These are phyloP conservation scores for Tolypocladium nubicola DNA, from an alignment of 2,329 filamentous ascomycete species.

Conservation along the genomic window DNA sequence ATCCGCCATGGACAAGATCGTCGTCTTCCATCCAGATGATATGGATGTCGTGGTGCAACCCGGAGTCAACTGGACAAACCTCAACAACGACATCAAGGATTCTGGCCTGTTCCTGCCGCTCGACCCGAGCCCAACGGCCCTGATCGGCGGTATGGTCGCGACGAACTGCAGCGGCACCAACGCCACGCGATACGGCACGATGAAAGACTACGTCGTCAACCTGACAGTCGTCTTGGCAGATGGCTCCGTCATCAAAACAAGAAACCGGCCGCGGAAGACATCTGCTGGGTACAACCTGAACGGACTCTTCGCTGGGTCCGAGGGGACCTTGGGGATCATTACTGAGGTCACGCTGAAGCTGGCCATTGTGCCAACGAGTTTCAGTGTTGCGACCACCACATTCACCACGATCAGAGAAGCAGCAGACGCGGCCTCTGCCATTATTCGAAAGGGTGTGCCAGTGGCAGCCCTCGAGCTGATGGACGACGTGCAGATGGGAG, in stretches of 20 bases:
- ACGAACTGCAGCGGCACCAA: slow-evolving; percentile 58
- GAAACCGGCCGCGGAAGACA: slow-evolving; percentile 55
- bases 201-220: slow-evolving; percentile 68
- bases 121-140: slow-evolving; percentile 53
- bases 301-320: slow-evolving; percentile 57
- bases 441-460: slow-evolving; percentile 55
- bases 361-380: slow-evolving; percentile 50
- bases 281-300: slow-evolving; percentile 65
- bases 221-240: slow-evolving; percentile 62
- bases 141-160: slow-evolving; percentile 50
- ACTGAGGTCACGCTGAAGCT: slow-evolving; percentile 62
- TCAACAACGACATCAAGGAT: slow-evolving; percentile 54
- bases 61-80: slow-evolving; percentile 54
- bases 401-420: slow-evolving; percentile 51
- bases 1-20: slow-evolving; percentile 52
- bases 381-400: slow-evolving; percentile 53
- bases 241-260: slow-evolving; percentile 55
- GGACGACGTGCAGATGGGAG: slow-evolving; percentile 55
- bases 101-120: slow-evolving; percentile 59
- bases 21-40: slow-evolving; percentile 54
- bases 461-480: slow-evolving; percentile 57
- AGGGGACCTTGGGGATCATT: slow-evolving; percentile 61
- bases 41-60: slow-evolving; percentile 66
- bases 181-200: slow-evolving; percentile 57
- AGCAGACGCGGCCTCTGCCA: slow-evolving; percentile 49